phyloP scores from a whole-genome alignment of 805 yeast genomes.

The Wickerhamiella sergipiensis region DNA sequence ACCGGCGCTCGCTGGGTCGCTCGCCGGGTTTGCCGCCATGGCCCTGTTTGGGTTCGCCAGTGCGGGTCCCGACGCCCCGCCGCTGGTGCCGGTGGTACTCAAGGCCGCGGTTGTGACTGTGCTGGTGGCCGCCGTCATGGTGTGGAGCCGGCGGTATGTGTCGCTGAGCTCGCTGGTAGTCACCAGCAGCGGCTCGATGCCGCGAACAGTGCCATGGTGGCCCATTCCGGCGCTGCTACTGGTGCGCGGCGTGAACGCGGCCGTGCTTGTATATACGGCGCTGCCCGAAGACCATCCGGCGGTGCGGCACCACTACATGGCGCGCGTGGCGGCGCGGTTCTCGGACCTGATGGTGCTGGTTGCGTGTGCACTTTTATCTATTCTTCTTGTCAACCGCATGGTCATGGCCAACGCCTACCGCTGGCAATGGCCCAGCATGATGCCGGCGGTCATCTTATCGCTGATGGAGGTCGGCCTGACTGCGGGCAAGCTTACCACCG shows the following conservation, averaged over 20 bases:
- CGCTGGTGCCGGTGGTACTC: neutral
- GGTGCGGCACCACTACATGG: slow-evolving; percentile 3
- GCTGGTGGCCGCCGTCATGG: neutral
- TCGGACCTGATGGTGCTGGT: neutral
- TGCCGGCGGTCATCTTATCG: slow-evolving; percentile 7
- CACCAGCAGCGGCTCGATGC: neutral
- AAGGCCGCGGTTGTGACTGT: neutral
- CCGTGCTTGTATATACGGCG: neutral
- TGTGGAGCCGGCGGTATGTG: neutral
- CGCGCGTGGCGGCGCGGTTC: slow-evolving; percentile 3
- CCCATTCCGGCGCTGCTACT: neutral
- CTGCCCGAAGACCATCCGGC: neutral
- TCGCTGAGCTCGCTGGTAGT: neutral
- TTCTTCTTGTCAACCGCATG: slow-evolving; percentile 10
- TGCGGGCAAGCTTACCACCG: neutral
- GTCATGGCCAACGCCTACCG: slow-evolving; percentile 9
- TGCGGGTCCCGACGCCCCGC: neutral
- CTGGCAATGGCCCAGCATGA: slow-evolving; percentile 18
- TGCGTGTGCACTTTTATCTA: slow-evolving; percentile 12
- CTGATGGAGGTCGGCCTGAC: slow-evolving; percentile 1
- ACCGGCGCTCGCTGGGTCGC: neutral
- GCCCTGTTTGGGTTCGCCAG: neutral
- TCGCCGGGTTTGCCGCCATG: neutral
- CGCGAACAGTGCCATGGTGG: neutral
- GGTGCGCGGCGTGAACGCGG: neutral